Evolutionary conservation across 371 early-diverging fungal genomes (phyloP), one percentile per base, ranked within the genome.

Genomic region (Mucor racemosus): DNA sequence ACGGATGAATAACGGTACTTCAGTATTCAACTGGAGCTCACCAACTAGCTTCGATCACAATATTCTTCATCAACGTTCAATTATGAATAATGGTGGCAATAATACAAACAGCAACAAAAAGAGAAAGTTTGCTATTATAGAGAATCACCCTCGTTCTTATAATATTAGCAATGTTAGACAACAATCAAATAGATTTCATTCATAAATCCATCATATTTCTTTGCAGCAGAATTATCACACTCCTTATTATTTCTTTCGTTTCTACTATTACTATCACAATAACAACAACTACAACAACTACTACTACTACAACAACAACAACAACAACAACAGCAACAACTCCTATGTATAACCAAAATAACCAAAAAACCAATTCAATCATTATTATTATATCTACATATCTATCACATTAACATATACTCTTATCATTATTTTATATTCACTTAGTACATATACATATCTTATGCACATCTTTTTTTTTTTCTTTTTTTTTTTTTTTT

Each of bases 101-200:
- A 17, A 9, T 19, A 34, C n/a, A 9, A 57, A 15, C 31, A 34
- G 35, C 31, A 56, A 41, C 31, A 64, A 64, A 15, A 68, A 68
- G 33, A 57, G 68, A 44, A 68, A 68, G 35, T 53, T 38, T 11
- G 53, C 55, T 15, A 41, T 56, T 4, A 53, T 53, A 0, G 39
- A 60, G 7, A 15, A 26, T 13, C 33, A 60, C 17, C 19, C 46
- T 17, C 50, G 54, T 44, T 68, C 58, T 35, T 57, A 70, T 39
- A 62, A 46, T 40, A 46, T 70, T 33, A 70, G 71, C 50, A 62
- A 70, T 54, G 71, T 70, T 53, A 65, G 71, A 53, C 71, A 69
- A 36, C 60, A 57, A 60, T 60, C 65, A 11, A 69, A 40, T 48
- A 50, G 38, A 54, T 58, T 53, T 54, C 60, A 58, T 19, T 46